Percentiles rank a stretch among this genome's conserved stretches.
Conservation (phyloP, 768 basidiomycete genomes). For the Russula olivacea region DNA sequence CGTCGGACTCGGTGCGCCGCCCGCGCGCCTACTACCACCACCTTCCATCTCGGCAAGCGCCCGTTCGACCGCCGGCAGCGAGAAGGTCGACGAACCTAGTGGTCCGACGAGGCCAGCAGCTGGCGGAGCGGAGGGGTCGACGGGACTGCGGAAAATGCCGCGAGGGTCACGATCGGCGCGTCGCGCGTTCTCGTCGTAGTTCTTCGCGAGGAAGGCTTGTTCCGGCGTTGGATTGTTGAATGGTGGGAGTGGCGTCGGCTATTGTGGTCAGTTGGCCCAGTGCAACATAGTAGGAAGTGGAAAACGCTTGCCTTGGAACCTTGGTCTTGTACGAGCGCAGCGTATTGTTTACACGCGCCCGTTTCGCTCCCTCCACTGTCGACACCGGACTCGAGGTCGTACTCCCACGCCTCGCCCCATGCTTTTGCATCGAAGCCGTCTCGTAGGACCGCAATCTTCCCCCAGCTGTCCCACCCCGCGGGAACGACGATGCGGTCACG, state of each 20-base stretch:
- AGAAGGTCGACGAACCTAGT: conserved; percentile 81
- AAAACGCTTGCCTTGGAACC: conserved; percentile 54
- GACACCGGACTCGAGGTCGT: conserved; percentile 47
- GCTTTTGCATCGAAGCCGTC: conserved; percentile 85
- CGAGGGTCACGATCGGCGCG: conserved; percentile 88
- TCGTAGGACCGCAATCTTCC: conserved; percentile 83
- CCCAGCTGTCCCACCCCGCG: conserved; percentile 97
- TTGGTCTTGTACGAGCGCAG: conserved; percentile 66
- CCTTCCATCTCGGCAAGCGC: conserved; percentile 87
- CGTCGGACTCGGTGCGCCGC: conserved; percentile 39
- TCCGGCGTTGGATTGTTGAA: conserved; percentile 83
- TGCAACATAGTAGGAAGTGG: not conserved
- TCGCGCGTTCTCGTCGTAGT: conserved; percentile 88
- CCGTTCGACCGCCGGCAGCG: conserved; percentile 79
- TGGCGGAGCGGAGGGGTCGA: conserved; percentile 48
- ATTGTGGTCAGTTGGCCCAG: not conserved
- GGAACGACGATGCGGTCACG: conserved; percentile 90
- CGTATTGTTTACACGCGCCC: conserved; percentile 64
- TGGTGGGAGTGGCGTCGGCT: conserved; percentile 64
- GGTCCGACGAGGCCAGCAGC: conserved; percentile 87
- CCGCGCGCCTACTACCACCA: conserved; percentile 29
- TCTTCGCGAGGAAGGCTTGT: conserved; percentile 83
- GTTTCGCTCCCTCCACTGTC: conserved; percentile 38
- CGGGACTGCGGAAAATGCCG: conserved; percentile 74
- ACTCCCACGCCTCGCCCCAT: conserved; percentile 78